Evolutionary conservation across 768 basidiomycete genomes (phyloP), one percentile per base, ranked within the genome.

Genomic region (Calvatia gigantea): DNA sequence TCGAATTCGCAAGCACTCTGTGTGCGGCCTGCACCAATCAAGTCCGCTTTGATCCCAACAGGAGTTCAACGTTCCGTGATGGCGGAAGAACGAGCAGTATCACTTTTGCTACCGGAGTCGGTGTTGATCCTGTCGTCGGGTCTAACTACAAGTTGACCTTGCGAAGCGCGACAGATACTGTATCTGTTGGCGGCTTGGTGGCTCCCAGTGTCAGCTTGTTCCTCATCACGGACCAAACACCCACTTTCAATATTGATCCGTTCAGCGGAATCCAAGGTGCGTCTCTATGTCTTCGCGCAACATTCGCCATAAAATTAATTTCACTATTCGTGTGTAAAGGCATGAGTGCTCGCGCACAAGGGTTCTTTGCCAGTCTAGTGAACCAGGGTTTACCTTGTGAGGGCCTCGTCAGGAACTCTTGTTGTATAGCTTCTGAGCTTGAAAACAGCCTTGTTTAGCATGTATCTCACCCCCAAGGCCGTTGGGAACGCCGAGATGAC

Each of bases 191-290:
- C 4, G 75, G 75, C 8, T 67, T 81, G 15, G 63, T 63, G 6
- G 74, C 73, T 4, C 61, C 67, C 4, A 62, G 64, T 37, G 70
- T 76, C 41, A 67, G 62, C 38, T 66, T 84, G 15, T 80, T 77
- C 64, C 73, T 80, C 27, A 81, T 83, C 66, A 79, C 78, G 5
- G 65, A 78, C 57, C 80, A 84, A 66, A 83, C 82, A 0, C 67
- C 74, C 1, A 70, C 72, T 29, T 83, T 83, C 65, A 67, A 72
- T 46, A 74, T 78, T 15, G 77, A 83, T 66, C 81, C 80, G 6
- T 83, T 80, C 73, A 77, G 76, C 57, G 81, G 80, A 3, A 83
- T 82, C 50, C 77, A 79, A 65, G 81, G 78, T 76, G 49, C 43
- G 67, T 39, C 11, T 23, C 19, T 32, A 39, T n/a, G n/a, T n/a